phyloP scores from a whole-genome alignment of 345 rosid genomes.

The Zanthoxylum bungeanum region DNA sequence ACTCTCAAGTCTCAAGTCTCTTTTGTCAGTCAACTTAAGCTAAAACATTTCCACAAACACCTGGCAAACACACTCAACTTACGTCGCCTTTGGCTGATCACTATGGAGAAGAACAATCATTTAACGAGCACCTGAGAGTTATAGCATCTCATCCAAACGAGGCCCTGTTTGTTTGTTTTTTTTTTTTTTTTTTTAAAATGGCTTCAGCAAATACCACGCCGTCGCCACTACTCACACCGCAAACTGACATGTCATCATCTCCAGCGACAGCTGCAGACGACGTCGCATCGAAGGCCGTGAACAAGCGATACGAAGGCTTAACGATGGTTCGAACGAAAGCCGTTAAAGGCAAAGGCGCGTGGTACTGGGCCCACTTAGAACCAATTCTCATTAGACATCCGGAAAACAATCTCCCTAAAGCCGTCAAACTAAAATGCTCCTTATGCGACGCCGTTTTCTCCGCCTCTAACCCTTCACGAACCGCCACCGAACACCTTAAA shows the following conservation, averaged over 20 bases:
- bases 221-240: constrained; percentile 10
- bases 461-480: constrained; percentile 54
- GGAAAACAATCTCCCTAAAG: constrained; percentile 42
- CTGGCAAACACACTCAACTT: not conserved
- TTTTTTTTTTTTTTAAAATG: too few relatives aligned
- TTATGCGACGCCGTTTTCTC: constrained; percentile 53
- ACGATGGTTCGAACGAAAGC: constrained; percentile 48
- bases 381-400: constrained; percentile 43
- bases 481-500: constrained; percentile 58
- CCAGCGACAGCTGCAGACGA: constrained; percentile 12
- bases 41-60: constrained; percentile 17
- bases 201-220: constrained; percentile 16
- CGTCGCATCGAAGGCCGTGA: constrained; percentile 22
- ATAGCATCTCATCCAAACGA: constrained; percentile 4
- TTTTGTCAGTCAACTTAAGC: not conserved
- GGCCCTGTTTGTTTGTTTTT: not conserved
- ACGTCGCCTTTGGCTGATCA: constrained; percentile 7
- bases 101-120: too few relatives aligned
- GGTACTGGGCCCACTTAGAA: constrained; percentile 63
- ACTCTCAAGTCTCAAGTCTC: not conserved
- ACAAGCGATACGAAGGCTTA: constrained; percentile 32
- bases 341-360: constrained; percentile 57
- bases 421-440: constrained; percentile 50
- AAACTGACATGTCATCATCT: constrained; percentile 14
- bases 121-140: too few relatives aligned